Conservation (phyloP, 441 rosid species). For the Gossypium laxum region DNA sequence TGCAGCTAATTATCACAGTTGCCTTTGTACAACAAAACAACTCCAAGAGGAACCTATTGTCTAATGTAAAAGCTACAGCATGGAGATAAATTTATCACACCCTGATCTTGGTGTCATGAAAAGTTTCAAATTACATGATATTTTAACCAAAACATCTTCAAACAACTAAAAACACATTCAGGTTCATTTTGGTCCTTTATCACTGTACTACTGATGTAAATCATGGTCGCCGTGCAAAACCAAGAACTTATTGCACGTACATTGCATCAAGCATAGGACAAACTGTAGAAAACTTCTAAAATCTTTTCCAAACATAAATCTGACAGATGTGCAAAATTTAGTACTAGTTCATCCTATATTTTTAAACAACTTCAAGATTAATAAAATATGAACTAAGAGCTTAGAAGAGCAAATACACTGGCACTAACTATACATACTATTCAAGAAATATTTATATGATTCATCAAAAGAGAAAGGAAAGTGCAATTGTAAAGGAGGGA, state of each 20-base stretch:
- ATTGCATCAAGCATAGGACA: neutral
- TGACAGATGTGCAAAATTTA: neutral
- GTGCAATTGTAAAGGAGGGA: constrained; percentile 4
- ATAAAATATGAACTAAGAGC: neutral
- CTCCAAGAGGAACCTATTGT: constrained; percentile 8
- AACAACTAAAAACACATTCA: constrained; percentile 1
- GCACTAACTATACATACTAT: neutral
- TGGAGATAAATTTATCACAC: neutral
- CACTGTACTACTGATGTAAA: neutral
- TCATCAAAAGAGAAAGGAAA: neutral
- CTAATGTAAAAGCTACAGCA: neutral
- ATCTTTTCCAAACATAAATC: neutral
- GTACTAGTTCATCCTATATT: neutral
- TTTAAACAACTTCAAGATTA: neutral
- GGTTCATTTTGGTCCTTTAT: neutral
- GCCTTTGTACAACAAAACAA: neutral
- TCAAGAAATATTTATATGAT: neutral
- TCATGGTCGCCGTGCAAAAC: neutral
- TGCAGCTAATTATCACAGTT: constrained; percentile 12
- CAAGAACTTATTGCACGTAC: neutral
- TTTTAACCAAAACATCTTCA: constrained; percentile 4
- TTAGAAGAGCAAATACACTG: neutral
- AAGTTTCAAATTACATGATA: neutral
- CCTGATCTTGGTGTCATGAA: neutral
- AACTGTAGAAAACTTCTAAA: neutral